Percentiles rank a stretch among this genome's conserved stretches.
These are phyloP conservation scores for Discostella stelligeroides DNA, from an alignment of 108 stramenopile genomes.

Conservation along the genomic window DNA sequence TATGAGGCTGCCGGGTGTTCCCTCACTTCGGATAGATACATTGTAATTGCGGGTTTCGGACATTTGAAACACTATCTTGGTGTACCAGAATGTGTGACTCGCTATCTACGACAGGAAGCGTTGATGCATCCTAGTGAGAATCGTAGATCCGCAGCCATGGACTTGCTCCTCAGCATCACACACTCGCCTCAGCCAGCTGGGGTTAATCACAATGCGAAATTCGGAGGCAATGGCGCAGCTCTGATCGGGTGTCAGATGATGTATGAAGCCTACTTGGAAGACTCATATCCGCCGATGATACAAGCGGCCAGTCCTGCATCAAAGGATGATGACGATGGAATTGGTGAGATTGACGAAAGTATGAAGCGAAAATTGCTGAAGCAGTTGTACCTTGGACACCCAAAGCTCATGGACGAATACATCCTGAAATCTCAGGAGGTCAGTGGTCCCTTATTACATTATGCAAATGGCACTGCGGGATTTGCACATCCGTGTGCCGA, in stretches of 20 bases:
- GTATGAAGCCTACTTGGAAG: slow-evolving; percentile 48
- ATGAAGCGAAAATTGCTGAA: slow-evolving; percentile 29
- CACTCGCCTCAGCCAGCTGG: neutral
- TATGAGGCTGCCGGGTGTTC: neutral
- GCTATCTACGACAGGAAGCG: slow-evolving; percentile 22
- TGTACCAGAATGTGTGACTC: slow-evolving; percentile 35
- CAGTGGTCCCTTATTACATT: slow-evolving; percentile 23
- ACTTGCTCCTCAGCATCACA: slow-evolving; percentile 27
- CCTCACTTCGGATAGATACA: slow-evolving; percentile 17
- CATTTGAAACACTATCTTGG: slow-evolving; percentile 41
- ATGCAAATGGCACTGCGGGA: slow-evolving; percentile 24
- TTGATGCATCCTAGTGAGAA: slow-evolving; percentile 4
- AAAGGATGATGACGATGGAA: slow-evolving; percentile 1
- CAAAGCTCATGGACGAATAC: slow-evolving; percentile 25
- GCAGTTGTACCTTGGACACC: slow-evolving; percentile 34
- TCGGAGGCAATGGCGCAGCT: slow-evolving; percentile 21
- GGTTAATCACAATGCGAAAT: too few relatives aligned
- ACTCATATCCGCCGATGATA: slow-evolving; percentile 33
- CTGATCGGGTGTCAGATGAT: slow-evolving; percentile 46
- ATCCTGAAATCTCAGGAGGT: slow-evolving; percentile 30
- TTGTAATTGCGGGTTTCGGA: slow-evolving; percentile 40
- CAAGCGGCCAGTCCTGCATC: neutral
- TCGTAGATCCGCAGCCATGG: slow-evolving; percentile 18
- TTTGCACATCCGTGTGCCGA: slow-evolving; percentile 45
- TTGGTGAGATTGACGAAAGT: slow-evolving; percentile 12